phyloP scores from a whole-genome alignment of 768 basidiomycete genomes.

The Rhodotorula toruloides region DNA sequence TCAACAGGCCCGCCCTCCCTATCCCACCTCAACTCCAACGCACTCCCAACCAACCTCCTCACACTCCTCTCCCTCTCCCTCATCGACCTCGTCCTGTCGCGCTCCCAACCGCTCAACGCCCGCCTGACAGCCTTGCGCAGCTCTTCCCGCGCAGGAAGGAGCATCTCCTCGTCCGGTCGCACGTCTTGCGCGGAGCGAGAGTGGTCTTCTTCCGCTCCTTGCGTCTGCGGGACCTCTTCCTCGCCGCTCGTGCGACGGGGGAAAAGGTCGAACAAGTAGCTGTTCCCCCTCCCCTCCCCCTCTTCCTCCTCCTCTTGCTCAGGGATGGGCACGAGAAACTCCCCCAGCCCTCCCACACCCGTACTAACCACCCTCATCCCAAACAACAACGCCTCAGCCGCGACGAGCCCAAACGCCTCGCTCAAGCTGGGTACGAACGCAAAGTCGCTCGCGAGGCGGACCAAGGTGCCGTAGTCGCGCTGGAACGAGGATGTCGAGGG shows the following conservation, averaged over 20 bases:
- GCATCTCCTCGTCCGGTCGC: conserved; percentile 1
- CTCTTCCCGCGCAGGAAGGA: neutral
- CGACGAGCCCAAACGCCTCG: conserved; percentile 31
- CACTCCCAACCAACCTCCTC: conserved; percentile 11
- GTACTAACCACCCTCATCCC: conserved; percentile 20
- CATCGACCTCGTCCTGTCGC: neutral
- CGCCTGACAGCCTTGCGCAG: neutral
- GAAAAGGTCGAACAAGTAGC: conserved; percentile 14
- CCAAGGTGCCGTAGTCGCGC: neutral
- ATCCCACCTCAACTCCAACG: conserved; percentile 14
- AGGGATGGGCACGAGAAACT: conserved; percentile 7
- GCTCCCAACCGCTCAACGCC: conserved; percentile 3
- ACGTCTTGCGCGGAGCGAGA: conserved; percentile 1
- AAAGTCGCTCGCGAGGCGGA: conserved; percentile 28
- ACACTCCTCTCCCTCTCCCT: conserved; percentile 1
- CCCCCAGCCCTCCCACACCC: conserved; percentile 22
- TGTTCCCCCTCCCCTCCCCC: neutral
- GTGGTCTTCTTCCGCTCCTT: conserved; percentile 10
- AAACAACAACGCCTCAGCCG: conserved; percentile 27
- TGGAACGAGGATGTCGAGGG: neutral
- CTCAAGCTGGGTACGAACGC: conserved; percentile 19
- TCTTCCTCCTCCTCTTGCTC: neutral
- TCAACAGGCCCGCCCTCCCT: conserved; percentile 15
- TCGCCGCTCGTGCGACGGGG: neutral
- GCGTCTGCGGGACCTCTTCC: neutral